Percentiles rank a stretch among this genome's conserved stretches.
Evolutionary conservation across 2,329 filamentous ascomycete genomes (phyloP).

Genomic region (Ambrosiella xylebori): DNA sequence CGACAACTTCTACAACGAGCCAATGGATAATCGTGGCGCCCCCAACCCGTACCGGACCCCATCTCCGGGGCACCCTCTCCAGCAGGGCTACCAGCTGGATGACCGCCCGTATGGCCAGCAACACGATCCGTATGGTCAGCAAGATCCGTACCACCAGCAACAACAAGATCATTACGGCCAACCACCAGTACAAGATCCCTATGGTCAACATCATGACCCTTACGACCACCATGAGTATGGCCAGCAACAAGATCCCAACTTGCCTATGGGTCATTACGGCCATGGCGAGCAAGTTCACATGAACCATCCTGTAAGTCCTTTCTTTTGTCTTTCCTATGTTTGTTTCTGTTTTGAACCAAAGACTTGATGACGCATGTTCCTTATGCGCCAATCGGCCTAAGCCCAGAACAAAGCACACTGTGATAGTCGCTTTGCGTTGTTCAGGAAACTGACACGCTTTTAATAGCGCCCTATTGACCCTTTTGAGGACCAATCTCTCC

Average conservation of each 20-base stretch:
- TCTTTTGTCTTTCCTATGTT: background rate
- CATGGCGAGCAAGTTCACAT: slow-evolving; percentile 62
- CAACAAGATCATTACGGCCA: slow-evolving; percentile 28
- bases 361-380: background rate
- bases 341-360: background rate
- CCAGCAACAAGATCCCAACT: slow-evolving; percentile 1
- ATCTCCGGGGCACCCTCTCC: slow-evolving; percentile 58
- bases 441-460: slow-evolving; percentile 7
- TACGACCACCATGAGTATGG: background rate
- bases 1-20: slow-evolving; percentile 43
- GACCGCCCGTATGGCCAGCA: slow-evolving; percentile 51
- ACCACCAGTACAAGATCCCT: background rate
- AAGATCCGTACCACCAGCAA: slow-evolving; percentile 23
- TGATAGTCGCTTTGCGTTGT: slow-evolving; percentile 9
- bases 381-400: background rate
- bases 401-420: background rate
- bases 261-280: slow-evolving; percentile 13
- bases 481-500: slow-evolving; percentile 28
- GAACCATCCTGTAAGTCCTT: slow-evolving; percentile 59
- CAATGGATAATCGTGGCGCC: slow-evolving; percentile 35
- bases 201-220: background rate
- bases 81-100: slow-evolving; percentile 65
- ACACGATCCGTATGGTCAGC: slow-evolving; percentile 14
- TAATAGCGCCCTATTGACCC: slow-evolving; percentile 33
- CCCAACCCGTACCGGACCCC: slow-evolving; percentile 41